phyloP scores from a whole-genome alignment of 805 yeast genomes.

The Metschnikowia corniflorae region DNA sequence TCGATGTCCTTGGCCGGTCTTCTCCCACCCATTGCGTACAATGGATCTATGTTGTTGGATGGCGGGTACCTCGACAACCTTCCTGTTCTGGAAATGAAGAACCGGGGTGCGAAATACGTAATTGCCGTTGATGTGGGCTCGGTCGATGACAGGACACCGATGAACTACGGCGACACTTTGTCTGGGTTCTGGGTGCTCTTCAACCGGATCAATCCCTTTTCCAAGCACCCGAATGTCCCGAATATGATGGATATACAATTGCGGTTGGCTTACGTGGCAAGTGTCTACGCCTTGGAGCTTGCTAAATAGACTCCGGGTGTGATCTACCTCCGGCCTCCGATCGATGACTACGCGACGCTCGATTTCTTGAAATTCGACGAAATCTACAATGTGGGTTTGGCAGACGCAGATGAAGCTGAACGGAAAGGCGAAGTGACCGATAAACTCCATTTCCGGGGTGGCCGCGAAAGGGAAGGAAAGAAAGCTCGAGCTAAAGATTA shows the following conservation, averaged over 20 bases:
- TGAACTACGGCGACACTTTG: conserved; percentile 88
- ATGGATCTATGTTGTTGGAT: conserved; percentile 90
- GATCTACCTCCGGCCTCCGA: conserved; percentile 87
- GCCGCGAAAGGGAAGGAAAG: too few relatives aligned
- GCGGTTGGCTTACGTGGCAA: conserved; percentile 89
- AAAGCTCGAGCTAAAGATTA: too few relatives aligned
- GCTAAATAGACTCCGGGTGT: conserved; percentile 87
- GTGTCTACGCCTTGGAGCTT: conserved; percentile 86
- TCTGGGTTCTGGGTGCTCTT: conserved; percentile 89
- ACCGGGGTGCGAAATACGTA: conserved; percentile 78
- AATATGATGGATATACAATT: conserved; percentile 93
- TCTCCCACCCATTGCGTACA: conserved; percentile 81
- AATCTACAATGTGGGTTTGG: conserved; percentile 74
- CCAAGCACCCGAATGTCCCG: conserved; percentile 83
- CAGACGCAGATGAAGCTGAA: conserved; percentile 69
- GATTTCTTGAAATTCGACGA: conserved; percentile 93
- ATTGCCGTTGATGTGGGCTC: conserved; percentile 97
- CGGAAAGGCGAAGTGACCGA: too few relatives aligned
- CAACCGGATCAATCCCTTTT: conserved; percentile 87
- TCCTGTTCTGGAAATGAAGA: conserved; percentile 89
- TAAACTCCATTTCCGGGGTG: too few relatives aligned
- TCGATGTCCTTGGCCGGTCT: conserved; percentile 96
- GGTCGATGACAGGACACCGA: conserved; percentile 84
- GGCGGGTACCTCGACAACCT: conserved; percentile 95
- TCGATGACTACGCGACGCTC: conserved; percentile 84